Conservation (phyloP, 495 filamentous ascomycete genomes). For the Patellaria atrata region DNA sequence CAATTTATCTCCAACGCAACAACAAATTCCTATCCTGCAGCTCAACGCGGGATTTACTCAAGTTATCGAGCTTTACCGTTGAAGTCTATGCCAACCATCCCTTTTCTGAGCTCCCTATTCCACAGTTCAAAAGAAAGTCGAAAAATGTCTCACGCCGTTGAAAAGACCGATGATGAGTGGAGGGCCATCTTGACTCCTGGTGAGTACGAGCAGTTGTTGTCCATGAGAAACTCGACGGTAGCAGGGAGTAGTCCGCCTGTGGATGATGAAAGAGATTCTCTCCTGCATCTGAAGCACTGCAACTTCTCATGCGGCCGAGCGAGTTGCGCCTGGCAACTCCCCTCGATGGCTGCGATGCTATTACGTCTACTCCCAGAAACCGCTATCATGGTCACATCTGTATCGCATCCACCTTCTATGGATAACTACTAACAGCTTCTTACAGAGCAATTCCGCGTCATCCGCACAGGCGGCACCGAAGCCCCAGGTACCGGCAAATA, state of each 20-base stretch:
- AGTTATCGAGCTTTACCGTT: constrained; percentile 22
- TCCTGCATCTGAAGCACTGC: not conserved
- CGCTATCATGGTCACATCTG: no score
- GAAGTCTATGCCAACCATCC: constrained; percentile 49
- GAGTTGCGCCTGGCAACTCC: no score
- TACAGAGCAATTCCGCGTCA: constrained; percentile 82
- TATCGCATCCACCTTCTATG: not conserved
- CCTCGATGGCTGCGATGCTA: no score
- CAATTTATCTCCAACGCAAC: constrained; percentile 28
- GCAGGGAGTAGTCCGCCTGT: no score
- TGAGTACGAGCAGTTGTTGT: constrained; percentile 31
- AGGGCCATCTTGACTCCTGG: constrained; percentile 65
- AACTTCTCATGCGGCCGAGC: not conserved
- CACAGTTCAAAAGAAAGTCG: constrained; percentile 32
- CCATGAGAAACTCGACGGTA: no score
- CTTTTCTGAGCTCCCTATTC: constrained; percentile 72
- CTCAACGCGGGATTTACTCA: constrained; percentile 5
- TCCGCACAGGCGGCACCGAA: constrained; percentile 87
- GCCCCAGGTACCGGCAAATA: constrained; percentile 63
- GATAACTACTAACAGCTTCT: not conserved
- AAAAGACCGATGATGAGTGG: constrained; percentile 78
- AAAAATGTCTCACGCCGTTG: constrained; percentile 57
- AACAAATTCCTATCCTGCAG: constrained; percentile 9
- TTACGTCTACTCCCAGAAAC: no score
- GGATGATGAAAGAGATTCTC: no score